phyloP scores from a whole-genome alignment of 2,329 filamentous ascomycete species.

The Hypoxylon sp. region DNA sequence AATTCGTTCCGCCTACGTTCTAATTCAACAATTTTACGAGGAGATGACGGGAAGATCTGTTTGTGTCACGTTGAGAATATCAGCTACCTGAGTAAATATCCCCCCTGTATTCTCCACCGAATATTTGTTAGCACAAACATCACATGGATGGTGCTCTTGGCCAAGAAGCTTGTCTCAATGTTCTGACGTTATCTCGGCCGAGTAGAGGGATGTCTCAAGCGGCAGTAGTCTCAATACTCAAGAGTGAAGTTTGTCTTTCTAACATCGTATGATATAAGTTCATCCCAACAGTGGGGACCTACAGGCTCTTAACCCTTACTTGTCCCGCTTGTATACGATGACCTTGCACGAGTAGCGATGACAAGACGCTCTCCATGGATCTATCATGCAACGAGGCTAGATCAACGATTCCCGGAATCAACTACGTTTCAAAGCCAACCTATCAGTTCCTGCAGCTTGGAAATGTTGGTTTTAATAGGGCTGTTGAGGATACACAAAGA shows the following conservation, averaged over 20 bases:
- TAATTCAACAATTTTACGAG: not conserved
- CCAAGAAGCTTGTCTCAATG: constrained; percentile 1
- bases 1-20: not conserved
- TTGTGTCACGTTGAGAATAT: not conserved
- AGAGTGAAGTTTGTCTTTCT: not conserved
- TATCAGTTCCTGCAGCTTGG: not conserved
- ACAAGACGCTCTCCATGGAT: not conserved
- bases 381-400: not conserved
- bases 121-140: not conserved
- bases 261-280: not conserved
- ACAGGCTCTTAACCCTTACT: not conserved
- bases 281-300: not conserved
- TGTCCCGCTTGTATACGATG: not conserved
- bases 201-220: not conserved
- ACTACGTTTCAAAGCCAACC: not conserved
- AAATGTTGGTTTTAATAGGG: not conserved
- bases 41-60: not conserved
- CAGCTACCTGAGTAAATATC: not conserved
- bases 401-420: not conserved
- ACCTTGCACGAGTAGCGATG: not conserved
- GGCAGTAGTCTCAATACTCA: not conserved
- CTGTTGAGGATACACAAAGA: not conserved
- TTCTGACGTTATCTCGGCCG: not conserved
- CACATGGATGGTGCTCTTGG: not conserved
- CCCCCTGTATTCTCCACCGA: not conserved